A percentile compares a stretch with the other conserved stretches of the same genome.
Conservation (phyloP, 768 basidiomycete genomes). For the Pleurotus ostreatus region DNA sequence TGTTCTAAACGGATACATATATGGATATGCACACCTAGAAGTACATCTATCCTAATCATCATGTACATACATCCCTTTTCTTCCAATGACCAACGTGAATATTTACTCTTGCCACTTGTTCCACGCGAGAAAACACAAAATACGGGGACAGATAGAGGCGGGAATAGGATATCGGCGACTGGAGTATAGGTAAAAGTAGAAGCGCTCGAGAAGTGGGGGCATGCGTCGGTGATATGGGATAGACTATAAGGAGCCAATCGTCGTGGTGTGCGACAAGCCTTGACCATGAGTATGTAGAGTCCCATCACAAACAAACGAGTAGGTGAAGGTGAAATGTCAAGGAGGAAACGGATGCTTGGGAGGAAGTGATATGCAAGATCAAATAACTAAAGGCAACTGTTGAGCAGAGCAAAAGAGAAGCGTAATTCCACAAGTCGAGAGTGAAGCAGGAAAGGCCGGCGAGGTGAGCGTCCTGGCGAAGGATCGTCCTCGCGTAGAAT, state of each 20-base stretch:
- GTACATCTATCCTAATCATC: slow-evolving; percentile 7
- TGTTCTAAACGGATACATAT: neutral
- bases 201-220: too few relatives aligned
- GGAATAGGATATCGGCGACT: too few relatives aligned
- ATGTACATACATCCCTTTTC: slow-evolving; percentile 7
- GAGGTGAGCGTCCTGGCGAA: slow-evolving; percentile 12
- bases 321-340: neutral
- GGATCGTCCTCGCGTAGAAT: neutral
- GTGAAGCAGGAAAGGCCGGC: slow-evolving; percentile 2
- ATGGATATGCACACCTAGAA: slow-evolving; percentile 8
- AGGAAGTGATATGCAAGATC: neutral
- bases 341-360: neutral
- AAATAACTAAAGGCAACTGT: slow-evolving; percentile 4
- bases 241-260: too few relatives aligned
- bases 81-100: slow-evolving; percentile 4
- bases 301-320: neutral
- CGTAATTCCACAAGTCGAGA: neutral
- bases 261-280: too few relatives aligned
- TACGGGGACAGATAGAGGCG: neutral
- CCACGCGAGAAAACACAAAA: neutral
- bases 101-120: neutral
- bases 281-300: too few relatives aligned
- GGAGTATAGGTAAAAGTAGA: too few relatives aligned
- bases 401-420: slow-evolving; percentile 3
- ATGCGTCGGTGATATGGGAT: too few relatives aligned